Base-by-base conservation (phyloP, 225 moss, liverwort and hornwort species). In the Physcomitrium patens region DNA sequence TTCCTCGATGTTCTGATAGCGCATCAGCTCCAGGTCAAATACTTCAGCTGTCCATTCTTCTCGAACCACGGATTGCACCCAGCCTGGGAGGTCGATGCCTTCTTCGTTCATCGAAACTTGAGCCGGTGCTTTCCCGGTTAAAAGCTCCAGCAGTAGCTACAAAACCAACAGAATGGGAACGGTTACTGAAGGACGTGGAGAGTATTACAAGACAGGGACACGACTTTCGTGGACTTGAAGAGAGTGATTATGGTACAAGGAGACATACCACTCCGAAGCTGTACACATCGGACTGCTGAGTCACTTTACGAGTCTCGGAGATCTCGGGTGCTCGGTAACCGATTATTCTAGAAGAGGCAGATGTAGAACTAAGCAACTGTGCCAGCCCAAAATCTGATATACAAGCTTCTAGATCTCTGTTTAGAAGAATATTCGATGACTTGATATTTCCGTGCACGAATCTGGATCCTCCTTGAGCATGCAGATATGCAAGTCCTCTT, bases 31-130 rank as follows among this genome's bases (percentile, higher is more conserved):
- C 20, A 87, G 50, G 45, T 97, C 94, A 55, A 97, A 97, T 0
- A 97, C 96, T 73, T 97, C 94, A 0, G 92, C 94, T 0, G 94
- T 92, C 89, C 94, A 94, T 65, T 97, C 96, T 65, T 97, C 94
- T 23, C 91, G 78, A 7, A 94, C 92, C 13, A 94, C 94, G 0
- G 96, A 92, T 71, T 94, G 92, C 53, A 97, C 96, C 96, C 96
- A 97, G 0, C 87, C 71, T 1, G 94, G 94, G 24, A 97, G 67
- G 63, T 97, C 96, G 22, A 92, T 81, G 19, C 94, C 91, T 43
- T 97, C 92, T 58, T 97, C 92, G 47, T 89, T 89, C 8, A 89
- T 49, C 9, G 87, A 83, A 37, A 83, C 82, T 74, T 88, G 88
- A 5, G 90, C 89, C 17, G 96, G 92, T 2, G 89, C 91, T 62